A percentile compares a stretch with the other conserved stretches of the same genome.
Evolutionary conservation across 371 early-diverging fungal genomes (phyloP).

Genomic region (Entomophthora muscae): DNA sequence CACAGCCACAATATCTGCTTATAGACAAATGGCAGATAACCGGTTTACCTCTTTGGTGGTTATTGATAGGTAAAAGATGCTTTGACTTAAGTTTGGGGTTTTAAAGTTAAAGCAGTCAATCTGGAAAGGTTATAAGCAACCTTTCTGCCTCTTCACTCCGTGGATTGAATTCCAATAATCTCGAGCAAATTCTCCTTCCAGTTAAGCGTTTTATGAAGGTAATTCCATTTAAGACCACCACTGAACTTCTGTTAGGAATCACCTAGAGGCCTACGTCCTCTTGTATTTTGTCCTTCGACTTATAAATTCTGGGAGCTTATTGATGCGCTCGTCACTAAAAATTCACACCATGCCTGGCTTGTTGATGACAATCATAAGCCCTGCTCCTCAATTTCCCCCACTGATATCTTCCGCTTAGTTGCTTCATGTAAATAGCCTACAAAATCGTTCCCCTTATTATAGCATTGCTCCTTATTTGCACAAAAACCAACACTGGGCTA

Average conservation of each 20-base stretch:
- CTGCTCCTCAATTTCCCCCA: constrained; percentile 3
- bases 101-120: no score
- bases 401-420: constrained; percentile 5
- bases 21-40: constrained; percentile 3
- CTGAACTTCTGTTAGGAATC: constrained; percentile 3
- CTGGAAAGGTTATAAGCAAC: constrained; percentile 5
- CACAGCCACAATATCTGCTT: not conserved
- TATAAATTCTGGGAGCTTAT: not conserved
- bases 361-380: constrained; percentile 2
- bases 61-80: constrained; percentile 6
- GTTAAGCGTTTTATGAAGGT: constrained; percentile 8
- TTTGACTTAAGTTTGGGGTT: no score
- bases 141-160: constrained; percentile 7
- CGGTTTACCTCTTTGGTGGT: not conserved
- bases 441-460: no score
- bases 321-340: not conserved
- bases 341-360: constrained; percentile 5
- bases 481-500: no score
- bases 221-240: not conserved
- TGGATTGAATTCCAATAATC: not conserved
- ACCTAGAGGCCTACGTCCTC: constrained; percentile 5
- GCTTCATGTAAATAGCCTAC: not conserved
- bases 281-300: not conserved
- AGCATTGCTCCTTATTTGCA: no score
- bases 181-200: constrained; percentile 2